Evolutionary conservation across 352 stramenopile species (phyloP).

Genomic region (Phytophthora macrochlamydospora): DNA sequence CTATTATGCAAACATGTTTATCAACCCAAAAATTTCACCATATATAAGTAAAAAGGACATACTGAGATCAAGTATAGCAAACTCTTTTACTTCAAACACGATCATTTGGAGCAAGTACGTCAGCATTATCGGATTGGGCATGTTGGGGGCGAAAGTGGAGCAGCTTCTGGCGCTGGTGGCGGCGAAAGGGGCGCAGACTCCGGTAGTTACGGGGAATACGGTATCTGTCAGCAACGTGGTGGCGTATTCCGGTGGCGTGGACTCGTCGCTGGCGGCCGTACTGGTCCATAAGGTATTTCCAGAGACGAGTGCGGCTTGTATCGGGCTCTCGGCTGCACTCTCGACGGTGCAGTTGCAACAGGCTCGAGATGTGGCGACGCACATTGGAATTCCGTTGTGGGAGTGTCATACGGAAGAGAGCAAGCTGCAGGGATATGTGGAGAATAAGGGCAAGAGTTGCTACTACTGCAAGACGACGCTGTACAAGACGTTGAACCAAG

Average conservation of each 20-base stretch:
- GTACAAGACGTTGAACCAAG: slow-evolving; percentile 93
- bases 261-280: slow-evolving; percentile 94
- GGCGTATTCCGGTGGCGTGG: slow-evolving; percentile 95
- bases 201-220: neutral
- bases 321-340: slow-evolving; percentile 93
- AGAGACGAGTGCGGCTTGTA: slow-evolving; percentile 80
- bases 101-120: neutral
- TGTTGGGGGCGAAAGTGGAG: slow-evolving; percentile 42
- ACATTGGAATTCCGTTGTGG: slow-evolving; percentile 91
- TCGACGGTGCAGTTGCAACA: slow-evolving; percentile 87
- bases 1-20: too few species aligned
- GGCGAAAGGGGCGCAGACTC: slow-evolving; percentile 21
- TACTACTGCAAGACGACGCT: slow-evolving; percentile 98
- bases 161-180: slow-evolving; percentile 44
- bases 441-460: slow-evolving; percentile 94
- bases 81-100: too few species aligned
- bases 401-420: slow-evolving; percentile 89
- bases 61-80: too few species aligned
- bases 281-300: slow-evolving; percentile 90
- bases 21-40: too few species aligned
- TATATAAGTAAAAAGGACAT: too few species aligned
- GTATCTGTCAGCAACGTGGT: slow-evolving; percentile 70
- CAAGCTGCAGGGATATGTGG: slow-evolving; percentile 89
- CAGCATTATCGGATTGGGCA: slow-evolving; percentile 7
- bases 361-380: slow-evolving; percentile 80